Base-by-base conservation (phyloP, 805 yeast genomes). In the Crinitomyces ghanaensis region DNA sequence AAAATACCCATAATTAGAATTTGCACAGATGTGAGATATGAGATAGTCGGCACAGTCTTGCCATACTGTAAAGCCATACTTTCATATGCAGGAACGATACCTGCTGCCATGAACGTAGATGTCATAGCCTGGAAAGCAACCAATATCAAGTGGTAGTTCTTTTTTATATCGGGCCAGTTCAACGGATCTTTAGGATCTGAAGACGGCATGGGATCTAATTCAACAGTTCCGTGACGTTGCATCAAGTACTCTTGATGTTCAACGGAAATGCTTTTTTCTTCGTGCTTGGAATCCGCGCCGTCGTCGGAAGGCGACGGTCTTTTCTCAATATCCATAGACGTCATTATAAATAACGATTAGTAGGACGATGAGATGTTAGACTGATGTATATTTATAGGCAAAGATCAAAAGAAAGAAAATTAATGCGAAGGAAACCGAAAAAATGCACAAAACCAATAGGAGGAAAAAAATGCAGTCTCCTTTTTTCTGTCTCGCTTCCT, bases 221-320 rank as follows among this genome's bases (percentile, higher is more conserved):
- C 38, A 13, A 40, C 24, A n/a, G 42, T 40, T 12, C 43, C 43
- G 28, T 40, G 43, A 11, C 44, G 40, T 12, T 30, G 30, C 5
- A 40, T 27, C 5, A 40, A 20, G 20, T 26, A 40, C n/a, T 40
- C 38, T 17, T 20, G 21, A 31, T 31, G n/a, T n/a, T n/a, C n/a
- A n/a, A n/a, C n/a, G n/a, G n/a, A n/a, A n/a, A n/a, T n/a, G n/a
- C n/a, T n/a, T n/a, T n/a, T n/a, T n/a, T n/a, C n/a, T n/a, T n/a
- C n/a, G n/a, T n/a, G n/a, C n/a, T n/a, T n/a, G n/a, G n/a, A n/a
- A n/a, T n/a, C n/a, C n/a, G n/a, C n/a, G n/a, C n/a, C n/a, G n/a
- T n/a, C n/a, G n/a, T n/a, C n/a, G n/a, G n/a, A n/a, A n/a, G n/a
- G n/a, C n/a, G n/a, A n/a, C n/a, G n/a, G n/a, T n/a, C n/a, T n/a